Conservation (phyloP, 768 basidiomycete species). For the Suillus americanus region DNA sequence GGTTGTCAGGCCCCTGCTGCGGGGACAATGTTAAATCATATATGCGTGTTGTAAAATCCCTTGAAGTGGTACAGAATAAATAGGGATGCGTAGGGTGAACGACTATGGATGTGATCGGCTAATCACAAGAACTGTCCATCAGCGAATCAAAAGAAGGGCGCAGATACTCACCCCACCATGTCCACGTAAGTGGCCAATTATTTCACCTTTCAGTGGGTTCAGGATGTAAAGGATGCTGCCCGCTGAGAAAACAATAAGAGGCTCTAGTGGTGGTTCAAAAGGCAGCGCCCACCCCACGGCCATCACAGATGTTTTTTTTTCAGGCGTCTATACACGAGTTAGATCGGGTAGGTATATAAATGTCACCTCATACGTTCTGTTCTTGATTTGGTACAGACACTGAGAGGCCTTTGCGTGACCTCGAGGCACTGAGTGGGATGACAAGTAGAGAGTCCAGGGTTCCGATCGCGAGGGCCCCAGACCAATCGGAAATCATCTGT, state of each 20-base stretch:
- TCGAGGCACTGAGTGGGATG: constrained; percentile 6
- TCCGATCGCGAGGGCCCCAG: constrained; percentile 52
- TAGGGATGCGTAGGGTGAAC: constrained; percentile 61
- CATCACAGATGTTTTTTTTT: not conserved
- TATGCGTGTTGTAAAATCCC: constrained; percentile 68
- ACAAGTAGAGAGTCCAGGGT: constrained; percentile 34
- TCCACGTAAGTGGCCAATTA: constrained; percentile 56
- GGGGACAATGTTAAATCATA: constrained; percentile 55
- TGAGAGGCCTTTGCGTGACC: constrained; percentile 5
- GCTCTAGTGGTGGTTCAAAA: constrained; percentile 44
- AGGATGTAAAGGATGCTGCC: constrained; percentile 57
- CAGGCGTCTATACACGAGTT: not conserved
- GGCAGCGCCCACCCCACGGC: constrained; percentile 62
- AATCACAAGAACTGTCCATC: constrained; percentile 31
- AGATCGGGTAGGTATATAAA: not conserved
- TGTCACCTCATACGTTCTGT: not conserved
- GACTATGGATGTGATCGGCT: constrained; percentile 63
- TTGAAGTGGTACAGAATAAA: constrained; percentile 68
- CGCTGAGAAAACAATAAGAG: constrained; percentile 57
- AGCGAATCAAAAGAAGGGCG: not conserved
- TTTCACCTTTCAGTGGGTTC: constrained; percentile 38
- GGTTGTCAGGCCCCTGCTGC: constrained; percentile 44
- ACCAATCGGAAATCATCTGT: constrained; percentile 44
- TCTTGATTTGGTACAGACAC: constrained; percentile 3
- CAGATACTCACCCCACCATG: constrained; percentile 64